phyloP scores from a whole-genome alignment of 2,329 filamentous ascomycete genomes.

The Colletotrichum spinosum region DNA sequence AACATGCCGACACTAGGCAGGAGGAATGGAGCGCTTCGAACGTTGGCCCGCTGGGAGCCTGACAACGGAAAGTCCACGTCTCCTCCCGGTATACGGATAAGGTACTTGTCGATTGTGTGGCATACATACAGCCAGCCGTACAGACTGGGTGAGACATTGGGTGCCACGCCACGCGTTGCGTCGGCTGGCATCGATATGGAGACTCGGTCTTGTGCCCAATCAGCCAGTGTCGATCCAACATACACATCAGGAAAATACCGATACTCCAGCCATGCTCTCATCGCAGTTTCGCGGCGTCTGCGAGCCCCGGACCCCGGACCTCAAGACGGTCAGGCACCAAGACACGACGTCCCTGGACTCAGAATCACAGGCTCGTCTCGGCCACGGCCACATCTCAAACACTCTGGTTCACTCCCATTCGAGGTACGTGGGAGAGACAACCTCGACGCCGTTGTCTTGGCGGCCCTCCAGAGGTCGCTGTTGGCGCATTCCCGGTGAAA shows the following conservation, averaged over 20 bases:
- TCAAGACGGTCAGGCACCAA: conserved; percentile 23
- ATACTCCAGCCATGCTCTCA: too few relatives aligned
- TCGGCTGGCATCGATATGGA: conserved; percentile 18
- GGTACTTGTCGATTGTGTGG: too few relatives aligned
- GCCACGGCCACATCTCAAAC: conserved; percentile 6
- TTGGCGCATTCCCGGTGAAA: conserved; percentile 22
- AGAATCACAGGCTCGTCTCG: conserved; percentile 13
- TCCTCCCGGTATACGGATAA: too few relatives aligned
- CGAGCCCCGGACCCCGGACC: not conserved
- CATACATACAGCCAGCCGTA: too few relatives aligned
- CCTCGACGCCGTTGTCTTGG: conserved; percentile 7
- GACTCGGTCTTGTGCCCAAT: conserved; percentile 5
- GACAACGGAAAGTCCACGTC: too few relatives aligned
- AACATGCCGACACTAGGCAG: conserved; percentile 1
- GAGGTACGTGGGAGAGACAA: conserved; percentile 20
- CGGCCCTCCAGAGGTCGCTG: not conserved
- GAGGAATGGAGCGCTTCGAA: too few relatives aligned
- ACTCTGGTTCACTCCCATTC: conserved; percentile 21
- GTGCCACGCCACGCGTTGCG: conserved; percentile 20
- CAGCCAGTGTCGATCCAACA: too few relatives aligned
- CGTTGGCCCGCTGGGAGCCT: too few relatives aligned
- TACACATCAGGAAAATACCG: not conserved
- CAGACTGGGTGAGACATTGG: conserved; percentile 7
- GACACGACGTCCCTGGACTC: conserved; percentile 25
- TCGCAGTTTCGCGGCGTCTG: too few relatives aligned